phyloP scores from a whole-genome alignment of 176 grass and related monocot species.

The Calamus simplicifolius region DNA sequence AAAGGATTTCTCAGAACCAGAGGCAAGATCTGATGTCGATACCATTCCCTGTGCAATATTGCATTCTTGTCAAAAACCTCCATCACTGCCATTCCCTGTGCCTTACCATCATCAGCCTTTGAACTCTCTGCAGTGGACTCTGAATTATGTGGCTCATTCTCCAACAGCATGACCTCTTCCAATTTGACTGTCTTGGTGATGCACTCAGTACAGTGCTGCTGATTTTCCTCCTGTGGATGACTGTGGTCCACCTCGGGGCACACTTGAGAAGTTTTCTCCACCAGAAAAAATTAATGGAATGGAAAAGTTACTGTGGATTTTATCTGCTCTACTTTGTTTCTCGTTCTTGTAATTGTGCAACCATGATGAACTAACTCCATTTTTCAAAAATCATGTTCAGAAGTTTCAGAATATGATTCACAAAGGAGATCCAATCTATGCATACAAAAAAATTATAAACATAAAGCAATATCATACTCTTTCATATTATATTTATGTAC shows the following conservation, averaged over 20 bases:
- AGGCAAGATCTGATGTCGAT: slow-evolving; percentile 15
- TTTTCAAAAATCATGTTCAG: slow-evolving; percentile 15
- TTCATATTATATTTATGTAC: too few species aligned
- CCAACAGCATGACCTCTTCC: slow-evolving; percentile 6
- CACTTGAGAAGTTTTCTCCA: neutral
- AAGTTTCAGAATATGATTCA: too few species aligned
- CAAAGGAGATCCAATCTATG: too few species aligned
- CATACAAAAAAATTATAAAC: too few species aligned
- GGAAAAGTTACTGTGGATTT: slow-evolving; percentile 48
- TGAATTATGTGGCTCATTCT: neutral
- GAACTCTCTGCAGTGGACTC: neutral
- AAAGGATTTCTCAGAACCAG: slow-evolving; percentile 19
- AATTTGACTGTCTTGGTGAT: neutral
- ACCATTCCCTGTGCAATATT: slow-evolving; percentile 14
- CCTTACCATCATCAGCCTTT: slow-evolving; percentile 3
- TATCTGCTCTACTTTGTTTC: slow-evolving; percentile 12
- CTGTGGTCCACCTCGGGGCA: neutral
- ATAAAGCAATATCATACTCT: too few species aligned
- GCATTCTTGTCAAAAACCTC: slow-evolving; percentile 13
- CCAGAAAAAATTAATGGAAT: slow-evolving; percentile 58
- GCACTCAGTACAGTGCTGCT: neutral
- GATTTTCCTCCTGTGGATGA: neutral
- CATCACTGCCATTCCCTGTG: slow-evolving; percentile 4
- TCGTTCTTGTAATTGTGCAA: neutral
- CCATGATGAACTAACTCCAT: neutral